Evolutionary conservation across 1,139 yeast species (phyloP), one percentile per base, ranked within the genome.

Genomic region (Taphrina communis): DNA sequence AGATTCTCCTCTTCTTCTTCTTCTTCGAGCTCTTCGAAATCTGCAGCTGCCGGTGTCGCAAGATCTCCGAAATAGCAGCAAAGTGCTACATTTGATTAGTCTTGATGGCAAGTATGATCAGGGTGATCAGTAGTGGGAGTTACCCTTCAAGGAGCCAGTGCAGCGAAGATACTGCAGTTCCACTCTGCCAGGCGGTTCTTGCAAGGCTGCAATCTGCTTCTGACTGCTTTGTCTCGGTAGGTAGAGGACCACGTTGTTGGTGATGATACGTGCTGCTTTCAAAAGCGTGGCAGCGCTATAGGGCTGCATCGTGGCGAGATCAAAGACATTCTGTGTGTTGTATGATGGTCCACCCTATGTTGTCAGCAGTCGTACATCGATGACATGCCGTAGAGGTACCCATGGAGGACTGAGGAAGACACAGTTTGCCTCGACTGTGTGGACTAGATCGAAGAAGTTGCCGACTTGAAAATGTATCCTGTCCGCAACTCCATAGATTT

Each of bases 401-500:
- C 70, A 66, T 21, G 70, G 71, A 17, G 70, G 70, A 19, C 66
- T 57, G 35, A 59, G 51, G 31, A 63, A 63, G 21, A 63, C 59
- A 19, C 62, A 42, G 35, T 66, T 58, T 35, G 63, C 70, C 6
- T 42, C 42, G 42, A 46, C 59, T 19, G 59, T 62, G 11, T 53
- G 42, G 9, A 55, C 44, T 19, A 41, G 52, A 9, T 63, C 61
- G 38, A 53, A 56, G 50, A 50, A 60, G 56, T n/a, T 48, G 46
- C 65, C 65, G 8, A 57, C 65, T 19, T 69, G 66, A 58, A 77
- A 80, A 73, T 85, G 84, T 71, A 89, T 79, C 36, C 82, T 81
- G 39, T 83, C 83, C 3, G 75, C 77, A 0, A 86, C 89, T 0
- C 82, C 85, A 78, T 94, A 94, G 0, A 91, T 82, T n/a, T 77